Percentiles rank a stretch among this genome's conserved stretches.
Evolutionary conservation across 2,329 filamentous ascomycete species (phyloP).

Genomic region (Aotearoamyces nothofagi): DNA sequence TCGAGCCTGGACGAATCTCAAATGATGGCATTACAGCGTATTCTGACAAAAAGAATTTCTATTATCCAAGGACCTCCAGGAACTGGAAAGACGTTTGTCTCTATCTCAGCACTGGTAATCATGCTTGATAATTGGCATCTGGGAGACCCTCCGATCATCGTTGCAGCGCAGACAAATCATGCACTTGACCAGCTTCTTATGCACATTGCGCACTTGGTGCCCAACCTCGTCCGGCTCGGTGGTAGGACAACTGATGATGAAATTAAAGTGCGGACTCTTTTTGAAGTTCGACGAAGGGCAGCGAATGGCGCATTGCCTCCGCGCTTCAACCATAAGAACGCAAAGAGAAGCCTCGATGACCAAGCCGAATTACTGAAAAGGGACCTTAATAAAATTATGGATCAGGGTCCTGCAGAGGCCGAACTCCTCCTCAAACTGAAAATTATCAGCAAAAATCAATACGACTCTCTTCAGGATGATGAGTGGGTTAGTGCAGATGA

Average conservation of each 20-base stretch:
- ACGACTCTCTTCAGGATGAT: conserved; percentile 40
- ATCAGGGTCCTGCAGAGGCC: conserved; percentile 32
- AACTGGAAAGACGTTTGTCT: conserved; percentile 71
- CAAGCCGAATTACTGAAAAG: conserved; percentile 2
- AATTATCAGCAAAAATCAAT: conserved; percentile 48
- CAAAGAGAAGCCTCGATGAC: conserved; percentile 1
- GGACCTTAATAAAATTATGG: conserved; percentile 20
- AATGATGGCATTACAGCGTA: conserved; percentile 47
- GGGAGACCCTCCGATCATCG: conserved; percentile 52
- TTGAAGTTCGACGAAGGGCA: conserved; percentile 32
- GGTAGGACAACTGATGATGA: conserved; percentile 30
- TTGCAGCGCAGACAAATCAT: conserved; percentile 83
- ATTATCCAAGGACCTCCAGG: conserved; percentile 71
- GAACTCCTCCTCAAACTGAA: conserved; percentile 34
- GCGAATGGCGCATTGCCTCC: conserved; percentile 13
- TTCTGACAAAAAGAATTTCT: conserved; percentile 56
- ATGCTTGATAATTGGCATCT: conserved; percentile 41
- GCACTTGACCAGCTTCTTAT: conserved; percentile 68
- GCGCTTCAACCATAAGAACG: conserved; percentile 5
- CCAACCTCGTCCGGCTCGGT: conserved; percentile 43
- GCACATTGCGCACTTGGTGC: conserved; percentile 31
- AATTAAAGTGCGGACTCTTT: conserved; percentile 53
- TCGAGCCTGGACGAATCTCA: conserved; percentile 56
- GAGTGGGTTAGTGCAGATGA: conserved; percentile 13
- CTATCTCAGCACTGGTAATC: conserved; percentile 52